Percentiles rank a stretch among this genome's conserved stretches.
These are phyloP conservation scores for Saccharum spontaneum DNA, from an alignment of 176 grass and related monocot genomes.

Conservation along the genomic window DNA sequence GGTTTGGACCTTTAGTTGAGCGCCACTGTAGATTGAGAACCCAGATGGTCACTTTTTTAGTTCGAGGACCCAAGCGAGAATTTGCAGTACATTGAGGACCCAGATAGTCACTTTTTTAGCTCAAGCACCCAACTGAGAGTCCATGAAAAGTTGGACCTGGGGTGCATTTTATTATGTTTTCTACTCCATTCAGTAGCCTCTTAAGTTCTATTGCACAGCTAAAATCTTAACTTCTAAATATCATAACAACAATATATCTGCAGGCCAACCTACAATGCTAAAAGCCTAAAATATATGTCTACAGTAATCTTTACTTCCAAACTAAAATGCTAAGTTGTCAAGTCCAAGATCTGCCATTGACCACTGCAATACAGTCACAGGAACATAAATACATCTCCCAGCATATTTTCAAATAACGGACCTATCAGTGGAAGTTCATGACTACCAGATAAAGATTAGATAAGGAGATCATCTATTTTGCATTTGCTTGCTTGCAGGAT, in stretches of 20 bases:
- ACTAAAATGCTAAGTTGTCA: not conserved
- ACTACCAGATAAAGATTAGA: not conserved
- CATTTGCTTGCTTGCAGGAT: not conserved
- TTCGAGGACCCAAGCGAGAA: too few species aligned
- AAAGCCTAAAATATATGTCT: not conserved
- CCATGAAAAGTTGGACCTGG: too few species aligned
- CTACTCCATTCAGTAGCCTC: not conserved
- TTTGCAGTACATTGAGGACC: too few species aligned
- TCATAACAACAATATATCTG: not conserved
- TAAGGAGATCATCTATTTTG: not conserved
- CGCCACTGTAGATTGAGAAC: too few species aligned
- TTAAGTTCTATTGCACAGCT: not conserved
- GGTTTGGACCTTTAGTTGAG: too few species aligned
- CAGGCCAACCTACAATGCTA: not conserved
- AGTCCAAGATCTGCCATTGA: constrained; percentile 7
- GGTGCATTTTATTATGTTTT: not conserved
- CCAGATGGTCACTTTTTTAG: too few species aligned
- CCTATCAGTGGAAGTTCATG: not conserved
- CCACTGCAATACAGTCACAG: not conserved
- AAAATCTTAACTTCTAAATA: not conserved
- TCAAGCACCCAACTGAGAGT: too few species aligned
- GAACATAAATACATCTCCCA: constrained; percentile 15
- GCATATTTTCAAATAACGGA: not conserved
- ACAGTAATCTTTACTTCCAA: not conserved
- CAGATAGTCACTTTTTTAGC: too few species aligned